Base-by-base conservation (phyloP, 176 grass and related monocot species). In the Areca catechu region DNA sequence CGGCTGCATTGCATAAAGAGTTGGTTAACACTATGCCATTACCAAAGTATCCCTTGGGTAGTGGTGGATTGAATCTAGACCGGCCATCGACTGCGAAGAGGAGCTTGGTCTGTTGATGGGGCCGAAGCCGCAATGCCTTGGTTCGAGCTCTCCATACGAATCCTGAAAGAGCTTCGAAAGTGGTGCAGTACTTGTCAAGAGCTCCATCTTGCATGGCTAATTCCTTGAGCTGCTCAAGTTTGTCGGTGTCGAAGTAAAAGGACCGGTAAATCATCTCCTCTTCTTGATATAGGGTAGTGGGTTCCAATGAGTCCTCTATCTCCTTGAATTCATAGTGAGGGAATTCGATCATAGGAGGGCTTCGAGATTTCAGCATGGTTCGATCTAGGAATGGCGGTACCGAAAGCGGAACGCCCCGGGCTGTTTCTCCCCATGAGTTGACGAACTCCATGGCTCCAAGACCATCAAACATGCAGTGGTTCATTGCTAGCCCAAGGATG, bases 401-500 rank as follows among this genome's bases (percentile, higher is more conserved):
- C 1, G 71, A 72, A 5, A 67, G 54, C 28, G 71, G 73, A 53
- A 76, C 30, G 52, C 75, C 75, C 7, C 82, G 62, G 7, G 87
- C 71, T n/a, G 68, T 86, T 64, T 86, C 88, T 15, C 79, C 82
- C 82, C 88, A 91, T 61, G 88, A 91, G 76, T 86, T 86, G 25
- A 91, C 76, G 37, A 91, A 91, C 67, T 91, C 67, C 88, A 91
- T 91, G 53, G 88, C 88, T 63, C 79, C 88, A 4, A 86, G 57
- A 52, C 88, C 88, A 28, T 91, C 82, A 71, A 91, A 91, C 88
- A 91, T 91, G 65, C 82, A 91, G 77, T 91, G 88, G 72, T 91
- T 91, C 67, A 91, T 86, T 50, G 88, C 75, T 16, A 91, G 67
- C 0, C 88, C 88, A 5, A 91, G 79, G 37, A 79, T 56, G 58